A percentile compares a stretch with the other conserved stretches of the same genome.
phyloP scores from a whole-genome alignment of 2,329 filamentous ascomycete genomes.

The Lachnellula cervina region DNA sequence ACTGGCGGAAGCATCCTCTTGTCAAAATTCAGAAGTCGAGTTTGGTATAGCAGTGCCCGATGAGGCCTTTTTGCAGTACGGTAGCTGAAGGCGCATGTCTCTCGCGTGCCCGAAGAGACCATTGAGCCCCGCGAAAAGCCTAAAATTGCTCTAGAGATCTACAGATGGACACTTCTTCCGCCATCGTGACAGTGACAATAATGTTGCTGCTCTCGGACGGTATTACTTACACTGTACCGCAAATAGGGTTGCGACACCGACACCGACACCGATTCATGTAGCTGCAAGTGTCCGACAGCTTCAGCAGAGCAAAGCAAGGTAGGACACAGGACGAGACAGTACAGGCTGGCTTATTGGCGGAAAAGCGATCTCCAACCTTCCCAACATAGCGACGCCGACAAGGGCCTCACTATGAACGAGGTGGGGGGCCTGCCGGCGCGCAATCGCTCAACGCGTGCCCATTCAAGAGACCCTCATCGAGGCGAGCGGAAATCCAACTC shows the following conservation, averaged over 20 bases:
- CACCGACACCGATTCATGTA: neutral
- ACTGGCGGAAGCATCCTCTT: too few species aligned
- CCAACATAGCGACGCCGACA: neutral
- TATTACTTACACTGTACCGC: too few species aligned
- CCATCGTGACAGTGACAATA: too few species aligned
- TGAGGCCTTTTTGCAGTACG: too few species aligned
- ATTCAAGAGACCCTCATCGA: conserved; percentile 3
- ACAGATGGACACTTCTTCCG: too few species aligned
- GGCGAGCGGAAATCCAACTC: conserved; percentile 7
- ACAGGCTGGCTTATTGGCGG: neutral
- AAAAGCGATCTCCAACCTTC: neutral
- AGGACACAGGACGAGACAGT: neutral
- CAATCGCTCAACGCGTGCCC: neutral
- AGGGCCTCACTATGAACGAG: neutral
- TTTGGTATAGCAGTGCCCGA: too few species aligned
- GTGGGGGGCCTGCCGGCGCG: neutral
- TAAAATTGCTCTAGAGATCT: too few species aligned
- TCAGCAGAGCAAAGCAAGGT: neutral
- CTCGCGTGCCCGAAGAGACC: too few species aligned
- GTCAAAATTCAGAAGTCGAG: too few species aligned
- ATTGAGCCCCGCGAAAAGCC: too few species aligned
- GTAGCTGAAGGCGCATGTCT: too few species aligned
- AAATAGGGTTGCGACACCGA: neutral
- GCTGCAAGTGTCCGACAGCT: neutral
- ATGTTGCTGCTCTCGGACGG: too few species aligned